These are phyloP conservation scores for Penicillium desertorum DNA, from an alignment of 495 filamentous ascomycete genomes.

Conservation along the genomic window DNA sequence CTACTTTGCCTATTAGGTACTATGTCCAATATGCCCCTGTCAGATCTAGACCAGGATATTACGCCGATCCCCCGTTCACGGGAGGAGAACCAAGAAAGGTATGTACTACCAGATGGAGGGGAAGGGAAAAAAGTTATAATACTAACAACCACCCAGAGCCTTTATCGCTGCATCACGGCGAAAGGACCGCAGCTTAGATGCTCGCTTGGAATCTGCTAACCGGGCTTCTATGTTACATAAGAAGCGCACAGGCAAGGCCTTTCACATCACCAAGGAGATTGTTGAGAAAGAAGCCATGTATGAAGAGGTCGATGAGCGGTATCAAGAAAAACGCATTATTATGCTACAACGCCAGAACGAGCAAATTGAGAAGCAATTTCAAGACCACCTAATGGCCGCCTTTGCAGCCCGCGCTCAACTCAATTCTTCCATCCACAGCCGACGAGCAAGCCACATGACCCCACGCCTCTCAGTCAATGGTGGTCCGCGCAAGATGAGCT, in stretches of 20 bases:
- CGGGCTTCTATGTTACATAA: slow-evolving; percentile 89
- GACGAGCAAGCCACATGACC: slow-evolving; percentile 24
- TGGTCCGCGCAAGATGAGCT: slow-evolving; percentile 41
- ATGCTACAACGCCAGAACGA: slow-evolving; percentile 46
- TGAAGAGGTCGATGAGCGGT: slow-evolving; percentile 84
- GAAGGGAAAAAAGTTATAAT: background rate
- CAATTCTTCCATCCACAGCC: slow-evolving; percentile 25
- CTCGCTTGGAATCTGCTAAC: slow-evolving; percentile 82
- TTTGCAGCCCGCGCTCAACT: slow-evolving; percentile 27
- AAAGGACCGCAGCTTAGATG: slow-evolving; percentile 85
- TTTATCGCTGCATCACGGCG: slow-evolving; percentile 95
- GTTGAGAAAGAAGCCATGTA: slow-evolving; percentile 96
- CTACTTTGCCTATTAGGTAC: background rate
- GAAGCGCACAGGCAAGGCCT: slow-evolving; percentile 77
- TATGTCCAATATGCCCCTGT: slow-evolving; percentile 23
- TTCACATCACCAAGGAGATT: slow-evolving; percentile 83
- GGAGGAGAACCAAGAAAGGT: slow-evolving; percentile 92
- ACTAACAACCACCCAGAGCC: slow-evolving; percentile 52
- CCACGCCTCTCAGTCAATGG: slow-evolving; percentile 34
- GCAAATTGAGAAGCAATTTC: slow-evolving; percentile 45
- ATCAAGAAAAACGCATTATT: slow-evolving; percentile 45
- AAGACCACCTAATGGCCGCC: slow-evolving; percentile 40
- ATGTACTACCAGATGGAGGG: slow-evolving; percentile 4
- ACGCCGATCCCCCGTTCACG: slow-evolving; percentile 42
- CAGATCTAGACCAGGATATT: slow-evolving; percentile 38